Conservation (phyloP, 2,329 filamentous ascomycete species). For the Clonostachys sp. region DNA sequence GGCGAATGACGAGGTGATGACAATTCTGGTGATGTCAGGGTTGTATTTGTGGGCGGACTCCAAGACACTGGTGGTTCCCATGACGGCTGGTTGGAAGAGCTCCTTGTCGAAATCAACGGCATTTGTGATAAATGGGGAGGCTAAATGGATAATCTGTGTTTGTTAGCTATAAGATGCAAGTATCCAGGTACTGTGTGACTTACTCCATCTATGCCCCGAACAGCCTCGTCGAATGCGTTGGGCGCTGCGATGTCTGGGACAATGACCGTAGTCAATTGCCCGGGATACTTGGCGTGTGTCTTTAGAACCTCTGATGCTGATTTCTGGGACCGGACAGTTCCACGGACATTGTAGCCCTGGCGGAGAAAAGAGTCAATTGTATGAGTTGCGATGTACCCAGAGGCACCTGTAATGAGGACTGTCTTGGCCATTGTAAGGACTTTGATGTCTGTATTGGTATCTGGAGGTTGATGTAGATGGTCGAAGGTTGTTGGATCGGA, state of each 20-base stretch:
- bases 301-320: conserved; percentile 25
- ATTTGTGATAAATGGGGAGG: conserved; percentile 34
- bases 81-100: conserved; percentile 37
- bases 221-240: conserved; percentile 25
- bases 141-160: not conserved
- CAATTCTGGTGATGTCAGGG: conserved; percentile 18
- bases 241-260: conserved; percentile 33
- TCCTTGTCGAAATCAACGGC: conserved; percentile 36
- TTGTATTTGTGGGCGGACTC: conserved; percentile 28
- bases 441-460: too few relatives aligned
- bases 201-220: conserved; percentile 33
- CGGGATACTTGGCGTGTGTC: conserved; percentile 24
- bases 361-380: conserved; percentile 21
- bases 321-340: conserved; percentile 17
- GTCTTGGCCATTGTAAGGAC: not conserved
- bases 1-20: conserved; percentile 65
- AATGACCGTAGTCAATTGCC: conserved; percentile 31
- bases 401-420: not conserved
- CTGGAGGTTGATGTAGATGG: too few relatives aligned
- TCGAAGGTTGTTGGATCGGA: too few relatives aligned
- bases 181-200: conserved; percentile 37
- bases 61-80: conserved; percentile 36
- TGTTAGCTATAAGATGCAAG: not conserved
- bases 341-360: conserved; percentile 21
- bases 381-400: conserved; percentile 22